These are phyloP conservation scores for Davidsoniella eucalypti DNA, from an alignment of 2,329 filamentous ascomycete species.

Conservation along the genomic window DNA sequence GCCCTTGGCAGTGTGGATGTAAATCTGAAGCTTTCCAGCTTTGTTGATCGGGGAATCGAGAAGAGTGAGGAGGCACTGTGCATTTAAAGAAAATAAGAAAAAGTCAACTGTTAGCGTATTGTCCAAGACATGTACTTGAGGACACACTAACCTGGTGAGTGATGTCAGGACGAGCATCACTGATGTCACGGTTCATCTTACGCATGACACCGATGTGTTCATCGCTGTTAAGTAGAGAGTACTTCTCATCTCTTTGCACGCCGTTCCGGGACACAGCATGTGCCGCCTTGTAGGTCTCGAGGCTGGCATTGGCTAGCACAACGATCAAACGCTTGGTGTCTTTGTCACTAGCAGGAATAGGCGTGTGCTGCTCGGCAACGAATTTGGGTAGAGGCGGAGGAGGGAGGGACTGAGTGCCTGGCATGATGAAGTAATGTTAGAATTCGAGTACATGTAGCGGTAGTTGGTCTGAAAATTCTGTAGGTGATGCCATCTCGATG, in stretches of 20 bases:
- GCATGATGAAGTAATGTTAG: conserved; percentile 14
- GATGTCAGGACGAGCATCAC: conserved; percentile 92
- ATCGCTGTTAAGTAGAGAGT: conserved; percentile 93
- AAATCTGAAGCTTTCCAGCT: conserved; percentile 91
- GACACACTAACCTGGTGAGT: conserved; percentile 74
- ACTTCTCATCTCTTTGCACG: conserved; percentile 73
- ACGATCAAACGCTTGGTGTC: conserved; percentile 85
- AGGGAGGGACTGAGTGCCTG: conserved; percentile 87
- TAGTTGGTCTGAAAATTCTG: too few species aligned
- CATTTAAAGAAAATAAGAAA: conserved; percentile 10
- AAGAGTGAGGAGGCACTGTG: conserved; percentile 82
- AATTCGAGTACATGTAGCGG: background rate
- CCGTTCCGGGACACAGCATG: conserved; percentile 51
- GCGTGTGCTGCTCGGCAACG: conserved; percentile 78
- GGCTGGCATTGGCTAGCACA: conserved; percentile 87
- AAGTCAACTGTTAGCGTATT: too few species aligned
- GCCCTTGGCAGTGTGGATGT: conserved; percentile 93
- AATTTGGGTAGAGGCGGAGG: conserved; percentile 81
- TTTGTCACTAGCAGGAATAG: conserved; percentile 75
- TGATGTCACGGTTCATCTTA: conserved; percentile 98
- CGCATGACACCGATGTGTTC: conserved; percentile 98
- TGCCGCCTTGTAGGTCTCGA: conserved; percentile 92
- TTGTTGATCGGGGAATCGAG: conserved; percentile 98
- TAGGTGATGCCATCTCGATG: too few species aligned
- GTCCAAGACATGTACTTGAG: too few species aligned